phyloP scores from a whole-genome alignment of 768 basidiomycete species.

The Kwoniella dejecticola region DNA sequence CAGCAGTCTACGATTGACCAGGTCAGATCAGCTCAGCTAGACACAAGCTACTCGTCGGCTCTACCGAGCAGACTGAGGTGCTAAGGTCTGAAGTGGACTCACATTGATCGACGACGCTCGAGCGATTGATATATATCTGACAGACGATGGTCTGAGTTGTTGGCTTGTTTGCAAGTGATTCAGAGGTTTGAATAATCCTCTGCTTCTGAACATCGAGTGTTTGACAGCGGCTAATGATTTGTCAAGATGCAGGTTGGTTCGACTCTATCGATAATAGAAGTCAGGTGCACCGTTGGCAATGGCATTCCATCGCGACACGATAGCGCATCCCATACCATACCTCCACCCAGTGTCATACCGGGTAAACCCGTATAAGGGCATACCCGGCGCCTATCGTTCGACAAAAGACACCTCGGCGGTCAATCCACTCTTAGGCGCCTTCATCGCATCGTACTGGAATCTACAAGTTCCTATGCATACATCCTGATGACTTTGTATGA shows the following conservation, averaged over 20 bases:
- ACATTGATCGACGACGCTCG: not conserved
- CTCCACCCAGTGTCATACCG: too few species aligned
- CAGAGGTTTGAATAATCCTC: not conserved
- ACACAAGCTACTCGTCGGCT: too few species aligned
- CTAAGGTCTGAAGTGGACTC: not conserved
- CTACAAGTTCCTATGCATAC: not conserved
- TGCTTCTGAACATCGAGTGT: not conserved
- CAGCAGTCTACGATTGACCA: too few species aligned
- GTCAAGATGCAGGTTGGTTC: not conserved
- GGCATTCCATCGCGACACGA: too few species aligned
- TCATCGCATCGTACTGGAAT: not conserved
- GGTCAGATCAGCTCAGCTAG: too few species aligned
- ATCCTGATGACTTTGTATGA: too few species aligned
- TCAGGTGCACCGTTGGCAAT: too few species aligned
- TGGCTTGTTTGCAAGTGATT: not conserved
- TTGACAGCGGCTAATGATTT: not conserved
- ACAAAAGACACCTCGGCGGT: too few species aligned
- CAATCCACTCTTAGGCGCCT: not conserved
- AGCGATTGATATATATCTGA: slow-evolving; percentile 6
- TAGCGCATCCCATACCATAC: too few species aligned
- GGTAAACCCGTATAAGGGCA: not conserved
- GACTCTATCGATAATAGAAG: too few species aligned
- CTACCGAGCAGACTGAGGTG: too few species aligned
- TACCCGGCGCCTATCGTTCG: slow-evolving; percentile 12
- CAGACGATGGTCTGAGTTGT: not conserved